Evolutionary conservation across 176 grass and related monocot genomes (phyloP).

Genomic region (Carex pumila): DNA sequence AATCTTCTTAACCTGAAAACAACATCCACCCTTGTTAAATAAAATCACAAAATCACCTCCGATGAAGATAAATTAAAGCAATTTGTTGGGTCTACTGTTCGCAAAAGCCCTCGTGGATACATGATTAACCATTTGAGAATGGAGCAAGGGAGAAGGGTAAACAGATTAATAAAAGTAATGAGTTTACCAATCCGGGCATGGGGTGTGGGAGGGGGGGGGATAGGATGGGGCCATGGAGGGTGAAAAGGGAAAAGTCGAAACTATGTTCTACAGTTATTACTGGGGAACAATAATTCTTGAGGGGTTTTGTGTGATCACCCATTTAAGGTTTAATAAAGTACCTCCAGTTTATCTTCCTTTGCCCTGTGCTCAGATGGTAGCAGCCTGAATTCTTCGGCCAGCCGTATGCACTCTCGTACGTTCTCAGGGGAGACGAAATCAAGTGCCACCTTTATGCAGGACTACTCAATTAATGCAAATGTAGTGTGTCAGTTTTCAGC

Average conservation of each 20-base stretch:
- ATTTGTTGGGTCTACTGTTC: too few species aligned
- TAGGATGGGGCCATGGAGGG: not conserved
- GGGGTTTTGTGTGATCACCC: too few species aligned
- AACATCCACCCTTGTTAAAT: not conserved
- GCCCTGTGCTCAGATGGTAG: slow-evolving; percentile 55
- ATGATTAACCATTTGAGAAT: not conserved
- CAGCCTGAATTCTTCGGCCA: slow-evolving; percentile 50
- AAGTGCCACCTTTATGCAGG: slow-evolving; percentile 71
- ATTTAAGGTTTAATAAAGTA: not conserved
- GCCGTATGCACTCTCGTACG: slow-evolving; percentile 36
- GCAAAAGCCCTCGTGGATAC: not conserved
- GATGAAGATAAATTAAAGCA: not conserved
- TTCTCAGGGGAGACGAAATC: slow-evolving; percentile 88
- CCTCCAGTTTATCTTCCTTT: slow-evolving; percentile 75
- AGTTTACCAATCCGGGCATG: not conserved
- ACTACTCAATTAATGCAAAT: slow-evolving; percentile 33
- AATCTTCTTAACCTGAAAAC: slow-evolving; percentile 69
- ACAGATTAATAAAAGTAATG: not conserved
- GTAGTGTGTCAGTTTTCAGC: not conserved
- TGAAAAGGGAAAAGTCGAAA: not conserved
- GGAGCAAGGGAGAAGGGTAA: not conserved
- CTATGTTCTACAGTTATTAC: not conserved
- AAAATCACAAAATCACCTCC: not conserved
- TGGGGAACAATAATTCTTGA: not conserved
- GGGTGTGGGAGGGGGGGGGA: too few species aligned